Conservation (phyloP, 208 protist species). For the Zelonia costaricensis region DNA sequence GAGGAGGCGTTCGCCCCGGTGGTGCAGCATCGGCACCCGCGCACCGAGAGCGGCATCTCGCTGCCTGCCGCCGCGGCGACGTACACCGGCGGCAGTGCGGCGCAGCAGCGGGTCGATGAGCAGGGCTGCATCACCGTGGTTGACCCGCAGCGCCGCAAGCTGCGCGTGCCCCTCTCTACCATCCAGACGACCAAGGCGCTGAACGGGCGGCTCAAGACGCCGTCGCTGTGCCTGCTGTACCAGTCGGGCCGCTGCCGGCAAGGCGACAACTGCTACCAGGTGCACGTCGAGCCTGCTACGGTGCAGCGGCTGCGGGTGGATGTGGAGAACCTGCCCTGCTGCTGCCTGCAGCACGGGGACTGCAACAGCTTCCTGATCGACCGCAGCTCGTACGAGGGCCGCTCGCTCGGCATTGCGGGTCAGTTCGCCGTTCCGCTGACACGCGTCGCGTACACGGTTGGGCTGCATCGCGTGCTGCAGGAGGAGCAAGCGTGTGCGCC, state of each 20-base stretch:
- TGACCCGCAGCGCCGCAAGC: constrained; percentile 73
- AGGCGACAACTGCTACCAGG: constrained; percentile 76
- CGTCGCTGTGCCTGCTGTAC: constrained; percentile 82
- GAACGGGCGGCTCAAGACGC: constrained; percentile 44
- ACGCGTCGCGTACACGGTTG: constrained; percentile 62
- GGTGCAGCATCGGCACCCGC: constrained; percentile 5
- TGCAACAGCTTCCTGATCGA: constrained; percentile 32
- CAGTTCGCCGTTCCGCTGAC: constrained; percentile 43
- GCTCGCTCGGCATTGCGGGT: constrained; percentile 24
- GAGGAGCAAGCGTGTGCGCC: constrained; percentile 19
- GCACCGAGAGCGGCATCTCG: constrained; percentile 21
- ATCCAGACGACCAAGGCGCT: constrained; percentile 65
- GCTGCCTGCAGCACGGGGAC: constrained; percentile 76
- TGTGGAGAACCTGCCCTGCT: constrained; percentile 59
- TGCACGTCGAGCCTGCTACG: constrained; percentile 57
- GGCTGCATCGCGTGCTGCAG: constrained; percentile 49
- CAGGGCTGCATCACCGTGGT: constrained; percentile 56
- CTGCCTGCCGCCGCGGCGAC: constrained; percentile 21
- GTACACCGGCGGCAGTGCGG: constrained; percentile 18
- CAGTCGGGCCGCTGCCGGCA: constrained; percentile 67
- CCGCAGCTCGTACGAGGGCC: constrained; percentile 15
- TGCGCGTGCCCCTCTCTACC: constrained; percentile 53
- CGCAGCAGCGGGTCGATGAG: constrained; percentile 28
- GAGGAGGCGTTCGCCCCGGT: constrained; percentile 5
- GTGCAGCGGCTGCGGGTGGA: constrained; percentile 57